Base-by-base conservation (phyloP, 768 basidiomycete species). In the Gymnopilus dilepis region DNA sequence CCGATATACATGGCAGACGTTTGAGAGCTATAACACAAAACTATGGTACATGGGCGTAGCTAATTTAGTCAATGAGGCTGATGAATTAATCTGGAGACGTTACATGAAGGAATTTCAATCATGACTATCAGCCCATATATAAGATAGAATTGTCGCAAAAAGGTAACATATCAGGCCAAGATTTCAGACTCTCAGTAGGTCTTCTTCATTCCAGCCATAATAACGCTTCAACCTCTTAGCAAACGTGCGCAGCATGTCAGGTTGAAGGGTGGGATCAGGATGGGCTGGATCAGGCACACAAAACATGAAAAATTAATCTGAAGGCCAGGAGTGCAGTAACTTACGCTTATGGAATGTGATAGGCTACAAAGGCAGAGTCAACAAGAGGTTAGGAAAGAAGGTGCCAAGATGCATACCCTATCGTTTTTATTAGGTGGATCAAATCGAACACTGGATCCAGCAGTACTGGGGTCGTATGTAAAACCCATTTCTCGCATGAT, bases 401-500 rank as follows among this genome's bases (percentile, higher is more conserved):
- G 51, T 15, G n/a, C 33, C 22, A 4, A 7, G 15, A 15, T 19
- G 68, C 78, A 45, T 53, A 80, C 80, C 63, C 67, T 67, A 63
- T 81, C 80, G 28, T 76, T 73, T 47, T 69, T 68, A 66, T 86
- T 77, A 17, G 90, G 92, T 50, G 91, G 91, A 72, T 91, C 86
- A 68, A 94, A 94, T 37, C 91, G 83, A 34, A 94, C 92, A 71
- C 90, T 90, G 9, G 91, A 92, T 2, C 92, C 92, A 19, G 91
- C 90, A 2, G 90, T 91, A 61, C 85, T 86, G 4, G 88, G 88
- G 69, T 87, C 86, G 65, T 87, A 88, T 2, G 75, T 74, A 72
- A 94, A 94, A 34, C 91, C 91, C 84, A 94, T 86, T 48, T 89
- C 89, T 37, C 78, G 75, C 91, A 94, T 91, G 37, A 91, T 74